A percentile compares a stretch with the other conserved stretches of the same genome.
phyloP scores from a whole-genome alignment of 2,329 filamentous ascomycete genomes.

The Aspergillus sp. region DNA sequence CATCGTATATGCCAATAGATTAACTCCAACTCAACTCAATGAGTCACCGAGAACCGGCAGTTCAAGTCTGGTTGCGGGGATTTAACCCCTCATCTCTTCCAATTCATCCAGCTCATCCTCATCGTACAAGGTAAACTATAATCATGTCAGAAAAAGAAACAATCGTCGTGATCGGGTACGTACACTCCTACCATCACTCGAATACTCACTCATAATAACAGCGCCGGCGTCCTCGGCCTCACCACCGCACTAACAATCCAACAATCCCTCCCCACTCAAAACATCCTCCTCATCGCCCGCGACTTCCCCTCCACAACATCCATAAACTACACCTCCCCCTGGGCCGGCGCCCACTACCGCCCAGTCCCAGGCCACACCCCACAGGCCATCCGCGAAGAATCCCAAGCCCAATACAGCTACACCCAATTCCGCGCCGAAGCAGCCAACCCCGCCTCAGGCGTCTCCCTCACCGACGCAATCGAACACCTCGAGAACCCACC shows the following conservation, averaged over 20 bases:
- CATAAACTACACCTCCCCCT: slow-evolving; percentile 47
- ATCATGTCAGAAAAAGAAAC: slow-evolving; percentile 30
- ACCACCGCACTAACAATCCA: slow-evolving; percentile 37
- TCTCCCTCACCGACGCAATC: slow-evolving; percentile 38
- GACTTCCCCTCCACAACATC: slow-evolving; percentile 42
- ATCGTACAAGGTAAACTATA: neutral
- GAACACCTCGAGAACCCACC: slow-evolving; percentile 45
- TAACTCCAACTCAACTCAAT: slow-evolving; percentile 1
- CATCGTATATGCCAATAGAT: neutral
- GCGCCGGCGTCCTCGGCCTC: slow-evolving; percentile 43
- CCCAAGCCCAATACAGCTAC: slow-evolving; percentile 41
- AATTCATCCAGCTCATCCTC: neutral
- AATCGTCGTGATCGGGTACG: slow-evolving; percentile 40
- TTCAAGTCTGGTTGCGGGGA: neutral
- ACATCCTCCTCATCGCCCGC: slow-evolving; percentile 41
- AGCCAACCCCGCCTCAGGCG: slow-evolving; percentile 36
- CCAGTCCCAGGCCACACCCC: slow-evolving; percentile 42
- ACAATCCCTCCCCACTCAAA: slow-evolving; percentile 28
- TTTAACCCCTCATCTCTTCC: neutral
- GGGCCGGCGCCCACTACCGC: slow-evolving; percentile 50
- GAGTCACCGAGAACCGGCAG: neutral
- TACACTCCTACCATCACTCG: neutral
- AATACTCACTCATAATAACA: slow-evolving; percentile 18
- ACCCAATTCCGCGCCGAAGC: slow-evolving; percentile 35
- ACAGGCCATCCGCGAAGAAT: slow-evolving; percentile 36